Base-by-base conservation (phyloP, 192 early-diverging fungal species). In the Kickxella alabastrina region DNA sequence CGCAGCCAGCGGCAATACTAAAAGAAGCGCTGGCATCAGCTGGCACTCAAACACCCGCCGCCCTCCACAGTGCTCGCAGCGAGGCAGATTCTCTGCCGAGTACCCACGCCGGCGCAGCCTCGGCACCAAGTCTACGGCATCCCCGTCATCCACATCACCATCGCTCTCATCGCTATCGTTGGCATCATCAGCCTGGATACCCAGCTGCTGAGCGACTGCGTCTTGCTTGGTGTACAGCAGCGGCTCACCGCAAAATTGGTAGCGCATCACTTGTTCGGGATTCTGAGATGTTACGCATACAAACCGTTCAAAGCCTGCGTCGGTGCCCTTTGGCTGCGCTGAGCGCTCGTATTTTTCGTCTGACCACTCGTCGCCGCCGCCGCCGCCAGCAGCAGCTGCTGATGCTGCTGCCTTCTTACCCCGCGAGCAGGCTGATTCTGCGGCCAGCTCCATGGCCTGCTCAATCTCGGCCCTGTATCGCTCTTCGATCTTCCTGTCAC, bases 41-140 rank as follows among this genome's bases (percentile, higher is more conserved):
- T 97, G 93, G 52, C 88, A 87, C 64, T 97, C 93, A 72, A 92
- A 97, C 13, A 83, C 77, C 13, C 93, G 78, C 8, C 65, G 75
- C 10, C 71, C 80, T 6, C 68, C 65, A 56, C 93, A 97, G 19
- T 62, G 62, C 13, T 63, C 57, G 58, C 93, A 97, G 3, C 43
- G 45, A 0, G 85, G 83, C 31, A 90, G 77, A 14, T 52, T 43
- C 10, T 55, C 56, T 3, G 65, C 71, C 21, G 59, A 67, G 50
- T 68, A 68, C 7, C 31, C 34, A 17, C 29, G 55, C 28, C 23
- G 15, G 12, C 28, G 42, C 28, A 35, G 38, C 37, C 39, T 24
- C n/a, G n/a, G n/a, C n/a, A n/a, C n/a, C n/a, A n/a, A n/a, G n/a
- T n/a, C n/a, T n/a, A n/a, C 27, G 28, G 18, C 31, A 6, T 8